These are phyloP conservation scores for Zygnema circumcarinatum DNA, from an alignment of 139 green algal genomes.

Conservation along the genomic window DNA sequence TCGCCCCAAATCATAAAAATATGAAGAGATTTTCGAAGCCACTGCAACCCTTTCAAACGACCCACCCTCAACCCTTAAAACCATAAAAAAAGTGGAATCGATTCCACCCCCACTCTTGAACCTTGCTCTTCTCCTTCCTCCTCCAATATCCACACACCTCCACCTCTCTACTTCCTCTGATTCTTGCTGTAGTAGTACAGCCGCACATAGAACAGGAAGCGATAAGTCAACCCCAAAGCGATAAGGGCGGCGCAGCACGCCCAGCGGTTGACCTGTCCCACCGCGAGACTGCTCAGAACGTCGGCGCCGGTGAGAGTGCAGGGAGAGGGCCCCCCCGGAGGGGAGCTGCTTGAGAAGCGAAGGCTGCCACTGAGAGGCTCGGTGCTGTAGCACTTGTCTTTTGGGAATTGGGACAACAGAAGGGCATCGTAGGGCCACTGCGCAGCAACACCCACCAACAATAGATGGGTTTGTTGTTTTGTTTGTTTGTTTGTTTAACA, in stretches of 20 bases:
- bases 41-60: too few species aligned
- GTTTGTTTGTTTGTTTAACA: too few species aligned
- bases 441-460: constrained; percentile 2
- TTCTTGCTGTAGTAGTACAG: constrained; percentile 20
- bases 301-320: constrained; percentile 2
- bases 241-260: constrained; percentile 7
- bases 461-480: background rate
- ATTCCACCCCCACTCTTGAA: too few species aligned
- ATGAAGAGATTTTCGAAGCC: too few species aligned
- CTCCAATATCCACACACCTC: background rate
- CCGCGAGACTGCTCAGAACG: background rate
- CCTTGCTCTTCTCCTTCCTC: too few species aligned
- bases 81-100: too few species aligned
- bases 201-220: constrained; percentile 8
- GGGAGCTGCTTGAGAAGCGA: background rate
- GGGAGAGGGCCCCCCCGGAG: background rate
- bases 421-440: constrained; percentile 21
- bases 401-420: background rate
- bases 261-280: constrained; percentile 30
- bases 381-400: constrained; percentile 1
- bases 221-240: background rate
- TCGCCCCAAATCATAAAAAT: too few species aligned
- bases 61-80: too few species aligned
- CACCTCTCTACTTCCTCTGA: constrained; percentile 1
- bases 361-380: background rate